Conservation (phyloP, 2,329 filamentous ascomycete species). For the Leptographium galeiforme region DNA sequence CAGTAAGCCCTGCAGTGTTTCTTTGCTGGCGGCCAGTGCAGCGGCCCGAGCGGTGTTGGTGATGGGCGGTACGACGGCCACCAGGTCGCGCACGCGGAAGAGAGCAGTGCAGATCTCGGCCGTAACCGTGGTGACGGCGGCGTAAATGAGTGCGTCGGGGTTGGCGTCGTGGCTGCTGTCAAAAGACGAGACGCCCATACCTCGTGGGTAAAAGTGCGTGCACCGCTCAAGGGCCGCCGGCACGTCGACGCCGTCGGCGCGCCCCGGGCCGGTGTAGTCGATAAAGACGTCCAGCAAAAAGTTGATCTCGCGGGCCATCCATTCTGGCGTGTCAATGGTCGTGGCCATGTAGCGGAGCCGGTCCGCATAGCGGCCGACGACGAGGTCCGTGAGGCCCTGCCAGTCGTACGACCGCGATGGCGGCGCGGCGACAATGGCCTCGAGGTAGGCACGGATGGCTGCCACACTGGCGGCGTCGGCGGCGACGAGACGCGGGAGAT, state of each 20-base stretch:
- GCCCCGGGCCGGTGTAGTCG: background rate
- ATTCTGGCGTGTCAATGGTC: background rate
- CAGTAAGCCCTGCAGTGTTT: background rate
- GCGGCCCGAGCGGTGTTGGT: background rate
- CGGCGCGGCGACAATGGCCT: background rate
- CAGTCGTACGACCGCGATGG: background rate
- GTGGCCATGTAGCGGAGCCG: background rate
- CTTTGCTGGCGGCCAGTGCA: background rate
- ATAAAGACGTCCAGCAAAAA: background rate
- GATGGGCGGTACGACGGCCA: background rate
- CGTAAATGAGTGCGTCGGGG: background rate
- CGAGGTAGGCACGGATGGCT: background rate
- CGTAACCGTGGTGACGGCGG: constrained; percentile 1
- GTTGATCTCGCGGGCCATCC: background rate
- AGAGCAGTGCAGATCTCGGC: background rate
- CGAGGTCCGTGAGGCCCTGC: constrained; percentile 1
- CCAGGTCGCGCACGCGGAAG: background rate
- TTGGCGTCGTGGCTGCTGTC: background rate
- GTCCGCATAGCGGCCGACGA: background rate
- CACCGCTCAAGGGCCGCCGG: background rate
- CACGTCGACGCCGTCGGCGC: background rate
- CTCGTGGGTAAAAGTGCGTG: background rate
- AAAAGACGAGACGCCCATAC: background rate
- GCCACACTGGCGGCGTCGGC: background rate
- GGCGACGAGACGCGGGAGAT: background rate